Base-by-base conservation (phyloP, 768 basidiomycete genomes). In the Rhodocollybia butyracea region DNA sequence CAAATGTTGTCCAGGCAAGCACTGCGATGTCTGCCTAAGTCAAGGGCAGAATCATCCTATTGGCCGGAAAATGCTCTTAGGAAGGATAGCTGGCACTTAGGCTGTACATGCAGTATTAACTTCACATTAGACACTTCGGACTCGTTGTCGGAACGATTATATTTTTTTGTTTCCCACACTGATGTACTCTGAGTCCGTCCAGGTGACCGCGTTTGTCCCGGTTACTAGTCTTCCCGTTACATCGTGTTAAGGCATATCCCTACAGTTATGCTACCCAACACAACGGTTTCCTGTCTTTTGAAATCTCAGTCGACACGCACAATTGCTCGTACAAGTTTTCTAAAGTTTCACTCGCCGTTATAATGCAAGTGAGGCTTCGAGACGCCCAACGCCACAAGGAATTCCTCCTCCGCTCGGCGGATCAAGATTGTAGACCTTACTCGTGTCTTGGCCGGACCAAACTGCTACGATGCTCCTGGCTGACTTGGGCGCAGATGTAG, bases 391-490 rank as follows among this genome's bases (percentile, higher is more conserved):
- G 12, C 26, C 13, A 11, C 3, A 27, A 17, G 88, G 85, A 46
- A 91, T 91, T 24, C 76, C 83, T 1, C 90, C 90, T 0, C 94
- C 94, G 2, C 71, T 98, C 57, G 76, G 80, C 58, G 91, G 15
- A 74, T 95, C 60, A 84, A 80, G 63, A 80, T 97, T n/a, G 76
- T 98, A 22, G 95, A 98, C 70, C 71, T 97, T 54, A 93, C 94
- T 13, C 81, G 95, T 27, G 89, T 97, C 1, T 74, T 98, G 46
- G 94, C 94, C 17, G 86, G 92, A 0, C 94, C 94, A 30, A n/a
- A 88, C 88, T 1, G 84, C 88, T n/a, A 91, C 93, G 1, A 91
- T 95, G 94, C 79, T 96, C 57, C 77, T 97, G n/a, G 94, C 87
- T 7, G 93, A 95, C 71, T 73, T 95, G 32, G 88, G 92, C 1